Base-by-base conservation (phyloP, 371 early-diverging fungal species). In the Blakeslea trispora region DNA sequence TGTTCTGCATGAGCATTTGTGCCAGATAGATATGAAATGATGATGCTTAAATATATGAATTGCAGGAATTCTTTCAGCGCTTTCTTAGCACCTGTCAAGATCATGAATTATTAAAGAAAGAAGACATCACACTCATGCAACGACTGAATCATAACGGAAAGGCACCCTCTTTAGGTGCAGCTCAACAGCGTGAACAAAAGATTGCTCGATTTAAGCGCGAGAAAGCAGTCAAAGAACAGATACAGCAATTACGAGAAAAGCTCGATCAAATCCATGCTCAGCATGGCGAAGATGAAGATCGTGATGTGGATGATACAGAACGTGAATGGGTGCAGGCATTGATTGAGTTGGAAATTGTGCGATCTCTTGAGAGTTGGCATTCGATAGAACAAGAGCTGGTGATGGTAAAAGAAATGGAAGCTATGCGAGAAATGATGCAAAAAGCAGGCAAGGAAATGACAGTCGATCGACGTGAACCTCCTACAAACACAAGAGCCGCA, bases 121-220 rank as follows among this genome's bases (percentile, higher is more conserved):
- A 72, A 47, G 89, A 88, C 54, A 17, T 69, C 56, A 60, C 59
- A 3, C 43, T 61, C 7, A 64, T 70, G 49, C 62, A 72, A 43
- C 45, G 60, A 24, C 40, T 58, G 45, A 68, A 63, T 53, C 61
- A 51, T 43, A 37, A 37, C 21, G 61, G 49, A 51, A 55, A 43
- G 50, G 53, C 11, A 66, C 50, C 34, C 49, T 34, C 48, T 8
- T 41, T 63, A 1, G 19, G 49, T 2, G 53, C 68, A 51, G 74
- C 46, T 59, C 84, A 58, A 74, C 81, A 61, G 40, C 79, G 94
- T 18, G 79, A 78, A 19, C 85, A 84, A 51, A 93, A 91, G 64
- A 93, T 94, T 65, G 86, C 81, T 9, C 78, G 88, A 8, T 91
- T 76, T 69, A 91, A 90, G 51, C 79, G 87, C 17, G 91, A 91